phyloP scores from a whole-genome alignment of 1,284 basidiomycete species.

The Ustilago curta region DNA sequence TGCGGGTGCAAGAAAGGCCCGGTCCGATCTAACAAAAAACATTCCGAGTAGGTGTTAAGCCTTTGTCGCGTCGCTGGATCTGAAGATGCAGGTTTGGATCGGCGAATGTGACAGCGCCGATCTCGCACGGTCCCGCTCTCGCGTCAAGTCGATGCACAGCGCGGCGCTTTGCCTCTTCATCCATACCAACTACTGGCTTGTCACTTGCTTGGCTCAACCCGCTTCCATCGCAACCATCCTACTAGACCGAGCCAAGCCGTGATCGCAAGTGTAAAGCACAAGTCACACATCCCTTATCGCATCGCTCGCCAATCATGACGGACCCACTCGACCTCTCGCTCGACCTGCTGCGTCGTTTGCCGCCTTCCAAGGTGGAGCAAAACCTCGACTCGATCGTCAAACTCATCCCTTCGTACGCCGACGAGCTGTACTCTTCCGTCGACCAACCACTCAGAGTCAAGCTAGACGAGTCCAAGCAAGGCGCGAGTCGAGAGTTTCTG shows the following conservation, averaged over 20 bases:
- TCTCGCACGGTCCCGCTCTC: conserved; percentile 18
- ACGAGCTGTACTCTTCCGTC: conserved; percentile 92
- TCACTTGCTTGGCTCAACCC: not conserved
- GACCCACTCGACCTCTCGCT: conserved; percentile 72
- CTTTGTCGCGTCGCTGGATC: no score
- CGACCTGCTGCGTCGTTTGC: conserved; percentile 93
- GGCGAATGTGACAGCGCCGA: conserved; percentile 5
- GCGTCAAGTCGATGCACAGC: not conserved
- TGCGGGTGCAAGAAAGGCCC: not conserved
- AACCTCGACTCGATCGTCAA: conserved; percentile 85
- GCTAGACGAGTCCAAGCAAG: conserved; percentile 77
- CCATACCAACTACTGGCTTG: not conserved
- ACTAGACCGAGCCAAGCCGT: not conserved
- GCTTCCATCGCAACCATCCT: not conserved
- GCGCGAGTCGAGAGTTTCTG: conserved; percentile 83
- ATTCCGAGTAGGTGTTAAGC: not conserved
- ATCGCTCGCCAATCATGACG: conserved; percentile 25
- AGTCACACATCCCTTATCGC: no score
- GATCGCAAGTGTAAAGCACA: no score
- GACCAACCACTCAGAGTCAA: conserved; percentile 91
- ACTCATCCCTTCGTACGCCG: conserved; percentile 84
- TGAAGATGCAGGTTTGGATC: not conserved
- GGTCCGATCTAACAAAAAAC: not conserved
- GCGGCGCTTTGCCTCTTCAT: no score
- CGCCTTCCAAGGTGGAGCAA: conserved; percentile 88